phyloP scores from a whole-genome alignment of 768 basidiomycete species.

The Terana coerulea region DNA sequence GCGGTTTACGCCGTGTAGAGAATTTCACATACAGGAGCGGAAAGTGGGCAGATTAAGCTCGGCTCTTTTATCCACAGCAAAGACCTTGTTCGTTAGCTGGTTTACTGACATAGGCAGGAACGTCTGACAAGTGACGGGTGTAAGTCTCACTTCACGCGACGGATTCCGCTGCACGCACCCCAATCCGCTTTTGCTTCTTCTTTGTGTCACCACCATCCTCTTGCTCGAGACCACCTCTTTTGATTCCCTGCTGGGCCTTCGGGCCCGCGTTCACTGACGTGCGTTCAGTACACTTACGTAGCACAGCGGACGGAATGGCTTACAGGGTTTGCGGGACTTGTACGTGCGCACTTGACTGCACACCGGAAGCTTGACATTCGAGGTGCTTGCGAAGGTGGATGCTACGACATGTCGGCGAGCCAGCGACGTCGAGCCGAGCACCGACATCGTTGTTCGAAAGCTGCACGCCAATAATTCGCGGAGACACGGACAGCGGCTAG shows the following conservation, averaged over 20 bases:
- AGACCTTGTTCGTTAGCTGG: constrained; percentile 32
- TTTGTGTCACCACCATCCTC: not conserved
- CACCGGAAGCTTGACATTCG: not conserved
- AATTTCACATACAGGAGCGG: constrained; percentile 8
- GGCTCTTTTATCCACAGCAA: constrained; percentile 30
- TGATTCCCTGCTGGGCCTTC: not conserved
- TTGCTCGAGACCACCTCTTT: no score
- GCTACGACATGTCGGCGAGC: constrained; percentile 4
- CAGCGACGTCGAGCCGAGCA: not conserved
- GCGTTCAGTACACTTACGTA: no score
- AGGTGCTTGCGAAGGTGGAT: not conserved
- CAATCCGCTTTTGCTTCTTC: not conserved
- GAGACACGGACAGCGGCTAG: not conserved
- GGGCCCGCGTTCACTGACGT: no score
- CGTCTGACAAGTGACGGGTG: constrained; percentile 25
- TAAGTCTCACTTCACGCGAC: no score
- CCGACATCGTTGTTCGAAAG: constrained; percentile 11
- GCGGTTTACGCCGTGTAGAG: not conserved
- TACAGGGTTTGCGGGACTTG: not conserved
- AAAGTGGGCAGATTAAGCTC: constrained; percentile 40
- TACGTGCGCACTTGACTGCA: not conserved
- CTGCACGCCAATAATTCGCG: not conserved
- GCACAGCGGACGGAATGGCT: not conserved
- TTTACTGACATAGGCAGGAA: constrained; percentile 39
- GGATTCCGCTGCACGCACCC: not conserved